Percentiles rank a stretch among this genome's conserved stretches.
phyloP scores from a whole-genome alignment of 2,329 filamentous ascomycete species.

The Hypoxylon sp. region DNA sequence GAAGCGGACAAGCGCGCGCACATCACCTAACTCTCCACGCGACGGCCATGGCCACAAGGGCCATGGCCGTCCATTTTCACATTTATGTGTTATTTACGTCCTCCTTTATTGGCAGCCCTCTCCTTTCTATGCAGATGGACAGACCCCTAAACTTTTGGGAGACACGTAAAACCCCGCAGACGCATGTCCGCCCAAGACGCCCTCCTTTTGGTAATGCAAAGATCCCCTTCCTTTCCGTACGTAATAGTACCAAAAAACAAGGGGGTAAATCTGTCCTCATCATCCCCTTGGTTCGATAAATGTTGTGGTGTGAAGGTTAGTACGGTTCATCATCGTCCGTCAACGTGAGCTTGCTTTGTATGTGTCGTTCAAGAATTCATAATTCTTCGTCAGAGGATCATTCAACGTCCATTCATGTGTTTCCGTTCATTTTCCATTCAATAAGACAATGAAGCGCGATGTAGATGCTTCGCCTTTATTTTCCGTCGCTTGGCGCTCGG shows the following conservation, averaged over 20 bases:
- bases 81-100: slow-evolving; percentile 5
- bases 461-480: slow-evolving; percentile 47
- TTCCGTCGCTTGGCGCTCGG: slow-evolving; percentile 49
- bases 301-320: not conserved
- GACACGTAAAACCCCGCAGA: slow-evolving; percentile 12
- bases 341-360: not conserved
- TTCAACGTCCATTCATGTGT: not conserved
- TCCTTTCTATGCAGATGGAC: slow-evolving; percentile 16
- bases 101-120: not conserved
- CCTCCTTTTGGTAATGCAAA: slow-evolving; percentile 15
- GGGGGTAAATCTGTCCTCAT: not conserved
- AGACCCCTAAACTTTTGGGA: slow-evolving; percentile 1
- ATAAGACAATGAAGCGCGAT: slow-evolving; percentile 40
- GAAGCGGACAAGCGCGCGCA: not conserved
- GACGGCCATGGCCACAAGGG: not conserved
- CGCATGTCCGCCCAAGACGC: slow-evolving; percentile 19
- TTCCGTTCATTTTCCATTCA: not conserved
- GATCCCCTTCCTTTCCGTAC: slow-evolving; percentile 2
- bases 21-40: not conserved
- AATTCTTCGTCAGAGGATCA: not conserved
- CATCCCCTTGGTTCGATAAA: not conserved
- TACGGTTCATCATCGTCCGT: not conserved
- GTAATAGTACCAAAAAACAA: not conserved
- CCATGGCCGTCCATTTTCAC: not conserved
- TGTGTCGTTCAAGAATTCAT: not conserved